Base-by-base conservation (phyloP, 768 basidiomycete genomes). In the Boletus rex-veris region DNA sequence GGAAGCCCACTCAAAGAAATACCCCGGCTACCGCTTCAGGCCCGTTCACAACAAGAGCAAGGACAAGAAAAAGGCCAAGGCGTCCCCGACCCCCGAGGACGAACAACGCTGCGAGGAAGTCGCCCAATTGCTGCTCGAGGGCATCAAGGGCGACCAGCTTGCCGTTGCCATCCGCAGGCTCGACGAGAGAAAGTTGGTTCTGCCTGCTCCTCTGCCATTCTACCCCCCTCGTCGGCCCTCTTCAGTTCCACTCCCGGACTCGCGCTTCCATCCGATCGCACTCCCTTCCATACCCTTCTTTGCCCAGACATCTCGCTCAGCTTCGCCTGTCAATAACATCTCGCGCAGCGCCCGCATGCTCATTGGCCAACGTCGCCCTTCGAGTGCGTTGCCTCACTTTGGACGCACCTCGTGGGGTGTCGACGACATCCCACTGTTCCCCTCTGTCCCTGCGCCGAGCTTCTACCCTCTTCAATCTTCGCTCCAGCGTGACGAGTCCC, bases 61-160 rank as follows among this genome's bases (percentile, higher is more conserved):
- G 69, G 66, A 62, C 11, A 77, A 77, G 71, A 73, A 73, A 52
- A 75, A 74, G 64, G 63, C 62, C 5, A 69, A 63, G 37, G 18
- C 60, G 0, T 10, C 44, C 0, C 21, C 62, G 1, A 61, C 63
- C 0, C 57, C 60, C 15, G 65, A 68, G 42, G 67, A 73, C 19
- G 70, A 71, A 26, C 58, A 63, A 3, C 68, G 73, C 1, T 70
- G 68, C 39, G 75, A 86, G 52, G 79, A 82, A 45, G 82, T 88
- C 14, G 84, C 86, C 0, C 77, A 79, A 54, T 69, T 88, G 7
- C 72, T 88, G 0, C 75, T 88, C 2, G 80, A 82, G 41, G 86
- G 86, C 3, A 86, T 82, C 70, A 86, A 86, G 65, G 86, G 86
- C 37, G 81, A 84, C 28, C 79, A 85, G 58, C 80, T 88, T 31